Conservation (phyloP, 371 early-diverging fungal species). For the Massospora cicadina region DNA sequence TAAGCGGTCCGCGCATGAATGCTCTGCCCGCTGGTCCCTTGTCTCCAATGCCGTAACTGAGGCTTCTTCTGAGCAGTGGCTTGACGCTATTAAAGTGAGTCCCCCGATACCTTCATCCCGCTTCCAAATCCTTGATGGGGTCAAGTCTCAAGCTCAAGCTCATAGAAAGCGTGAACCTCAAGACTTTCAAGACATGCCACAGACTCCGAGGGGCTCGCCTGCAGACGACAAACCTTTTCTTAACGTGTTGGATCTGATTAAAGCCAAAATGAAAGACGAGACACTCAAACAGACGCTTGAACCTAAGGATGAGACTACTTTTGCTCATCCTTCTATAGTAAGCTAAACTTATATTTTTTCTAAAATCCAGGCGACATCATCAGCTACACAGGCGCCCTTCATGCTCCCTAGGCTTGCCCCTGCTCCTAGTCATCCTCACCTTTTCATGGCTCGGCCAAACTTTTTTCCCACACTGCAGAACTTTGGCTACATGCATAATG, state of each 20-base stretch:
- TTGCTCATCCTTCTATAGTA: not conserved
- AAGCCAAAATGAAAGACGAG: not conserved
- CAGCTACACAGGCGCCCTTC: not conserved
- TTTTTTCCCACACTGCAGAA: not conserved
- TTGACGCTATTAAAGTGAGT: not conserved
- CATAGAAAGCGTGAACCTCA: not conserved
- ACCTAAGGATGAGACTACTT: not conserved
- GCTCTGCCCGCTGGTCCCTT: constrained; percentile 3
- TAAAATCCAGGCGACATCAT: not conserved
- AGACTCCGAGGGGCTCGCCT: not conserved
- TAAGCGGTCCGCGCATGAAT: not conserved
- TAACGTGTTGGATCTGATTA: not conserved
- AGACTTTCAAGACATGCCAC: not conserved
- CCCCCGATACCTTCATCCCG: not conserved
- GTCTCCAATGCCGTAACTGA: not conserved
- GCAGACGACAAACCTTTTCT: not conserved
- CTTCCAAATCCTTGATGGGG: not conserved
- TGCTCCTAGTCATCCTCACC: not conserved
- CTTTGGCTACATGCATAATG: not conserved
- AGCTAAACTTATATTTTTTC: not conserved
- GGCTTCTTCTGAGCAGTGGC: not conserved
- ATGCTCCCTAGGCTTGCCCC: not conserved
- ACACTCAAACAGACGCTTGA: not conserved
- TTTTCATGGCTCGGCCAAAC: not conserved
- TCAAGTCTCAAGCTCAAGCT: not conserved